phyloP scores from a whole-genome alignment of 2,329 filamentous ascomycete species.

The Sarocladium kiliense region DNA sequence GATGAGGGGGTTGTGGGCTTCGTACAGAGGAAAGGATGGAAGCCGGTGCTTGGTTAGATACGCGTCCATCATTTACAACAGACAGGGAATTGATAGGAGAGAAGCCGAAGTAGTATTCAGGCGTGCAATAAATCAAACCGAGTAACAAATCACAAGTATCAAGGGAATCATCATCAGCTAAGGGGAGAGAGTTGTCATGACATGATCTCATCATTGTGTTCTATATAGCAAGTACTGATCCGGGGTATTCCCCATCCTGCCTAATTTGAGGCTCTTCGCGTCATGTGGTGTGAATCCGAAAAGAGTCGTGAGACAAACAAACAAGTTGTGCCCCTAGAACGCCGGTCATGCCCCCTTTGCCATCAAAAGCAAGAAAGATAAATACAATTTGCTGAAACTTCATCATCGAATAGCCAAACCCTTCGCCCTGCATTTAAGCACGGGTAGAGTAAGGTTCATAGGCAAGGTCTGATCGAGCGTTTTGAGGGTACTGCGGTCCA shows the following conservation, averaged over 20 bases:
- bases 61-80: too few relatives aligned
- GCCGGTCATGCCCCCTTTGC: neutral
- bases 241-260: neutral
- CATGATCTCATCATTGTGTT: slow-evolving; percentile 9
- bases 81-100: too few relatives aligned
- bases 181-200: neutral
- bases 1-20: slow-evolving; percentile 58
- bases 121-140: too few relatives aligned
- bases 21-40: slow-evolving; percentile 56
- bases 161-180: too few relatives aligned
- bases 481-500: slow-evolving; percentile 34
- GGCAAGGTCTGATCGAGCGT: slow-evolving; percentile 44
- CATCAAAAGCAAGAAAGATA: neutral
- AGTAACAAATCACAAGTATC: too few relatives aligned
- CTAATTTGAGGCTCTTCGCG: neutral
- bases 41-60: slow-evolving; percentile 31
- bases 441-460: slow-evolving; percentile 62
- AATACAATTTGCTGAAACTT: neutral
- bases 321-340: neutral
- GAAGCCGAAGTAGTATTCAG: too few relatives aligned
- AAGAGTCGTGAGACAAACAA: neutral
- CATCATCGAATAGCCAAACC: neutral
- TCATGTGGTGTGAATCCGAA: too few relatives aligned
- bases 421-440: slow-evolving; percentile 27
- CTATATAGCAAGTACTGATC: neutral